Percentiles rank a stretch among this genome's conserved stretches.
These are phyloP conservation scores for Phaeotremella skinneri DNA, from an alignment of 768 basidiomycete genomes.

Conservation along the genomic window DNA sequence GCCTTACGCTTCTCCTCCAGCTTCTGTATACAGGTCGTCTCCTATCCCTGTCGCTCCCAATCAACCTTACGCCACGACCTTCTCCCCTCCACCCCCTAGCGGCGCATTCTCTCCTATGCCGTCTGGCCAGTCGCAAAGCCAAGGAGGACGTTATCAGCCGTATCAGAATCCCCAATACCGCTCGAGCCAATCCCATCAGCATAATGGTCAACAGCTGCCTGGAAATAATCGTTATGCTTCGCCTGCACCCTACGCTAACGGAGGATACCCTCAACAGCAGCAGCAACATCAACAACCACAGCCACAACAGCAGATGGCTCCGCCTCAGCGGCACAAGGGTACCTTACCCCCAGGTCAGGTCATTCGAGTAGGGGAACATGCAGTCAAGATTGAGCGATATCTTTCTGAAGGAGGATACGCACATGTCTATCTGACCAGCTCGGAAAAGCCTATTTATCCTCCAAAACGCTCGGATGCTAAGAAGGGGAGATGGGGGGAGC, in stretches of 20 bases:
- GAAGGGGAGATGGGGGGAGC: constrained; percentile 51
- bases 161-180: constrained; percentile 18
- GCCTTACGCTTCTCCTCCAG: neutral
- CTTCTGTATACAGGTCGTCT: constrained; percentile 14
- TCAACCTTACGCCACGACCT: constrained; percentile 18
- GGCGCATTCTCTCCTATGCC: constrained; percentile 5
- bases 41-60: constrained; percentile 19
- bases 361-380: constrained; percentile 76
- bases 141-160: constrained; percentile 15
- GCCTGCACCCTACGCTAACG: neutral
- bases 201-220: neutral
- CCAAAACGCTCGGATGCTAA: constrained; percentile 27
- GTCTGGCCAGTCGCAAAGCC: constrained; percentile 9
- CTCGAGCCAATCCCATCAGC: constrained; percentile 10
- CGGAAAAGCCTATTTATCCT: constrained; percentile 67
- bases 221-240: neutral
- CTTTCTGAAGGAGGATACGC: constrained; percentile 98
- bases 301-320: constrained; percentile 20
- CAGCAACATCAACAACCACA: too few relatives aligned
- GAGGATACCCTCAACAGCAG: neutral
- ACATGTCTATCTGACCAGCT: constrained; percentile 92
- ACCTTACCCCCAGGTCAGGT: constrained; percentile 67
- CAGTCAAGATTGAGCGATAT: constrained; percentile 89
- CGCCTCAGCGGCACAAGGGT: constrained; percentile 48
- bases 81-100: constrained; percentile 18